These are phyloP conservation scores for Escovopsis sp. DNA, from an alignment of 2,329 filamentous ascomycete species.

Conservation along the genomic window DNA sequence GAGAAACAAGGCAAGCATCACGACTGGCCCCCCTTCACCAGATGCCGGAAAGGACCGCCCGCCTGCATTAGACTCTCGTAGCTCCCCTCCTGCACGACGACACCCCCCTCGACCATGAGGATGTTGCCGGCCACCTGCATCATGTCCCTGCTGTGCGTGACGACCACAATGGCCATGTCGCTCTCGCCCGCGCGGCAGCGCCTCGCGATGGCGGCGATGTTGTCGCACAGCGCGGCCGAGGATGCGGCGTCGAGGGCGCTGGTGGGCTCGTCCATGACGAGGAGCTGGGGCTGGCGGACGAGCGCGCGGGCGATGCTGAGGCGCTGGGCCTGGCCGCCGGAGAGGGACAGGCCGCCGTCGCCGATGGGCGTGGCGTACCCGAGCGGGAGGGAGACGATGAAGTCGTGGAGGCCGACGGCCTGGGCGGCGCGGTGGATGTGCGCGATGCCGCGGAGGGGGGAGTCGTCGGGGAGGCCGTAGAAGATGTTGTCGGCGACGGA, in stretches of 20 bases:
- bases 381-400: constrained; percentile 53
- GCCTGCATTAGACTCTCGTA: constrained; percentile 44
- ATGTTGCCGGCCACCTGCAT: constrained; percentile 67
- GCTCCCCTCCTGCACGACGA: constrained; percentile 51
- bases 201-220: constrained; percentile 39
- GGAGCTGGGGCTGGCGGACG: constrained; percentile 51
- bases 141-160: constrained; percentile 76
- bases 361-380: constrained; percentile 53
- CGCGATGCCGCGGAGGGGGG: constrained; percentile 28
- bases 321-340: constrained; percentile 71
- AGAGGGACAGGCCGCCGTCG: constrained; percentile 58
- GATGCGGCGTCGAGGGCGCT: constrained; percentile 61
- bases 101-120: constrained; percentile 53
- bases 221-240: constrained; percentile 47
- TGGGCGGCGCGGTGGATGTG: constrained; percentile 38
- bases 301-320: constrained; percentile 71
- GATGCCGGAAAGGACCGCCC: constrained; percentile 31
- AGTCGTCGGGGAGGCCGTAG: constrained; percentile 53
- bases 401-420: constrained; percentile 57
- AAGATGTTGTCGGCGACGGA: constrained; percentile 47
- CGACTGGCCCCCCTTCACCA: constrained; percentile 23
- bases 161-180: constrained; percentile 57
- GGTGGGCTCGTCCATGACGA: constrained; percentile 81
- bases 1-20: too few relatives aligned
- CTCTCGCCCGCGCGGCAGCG: constrained; percentile 6